Base-by-base conservation (phyloP, 495 filamentous ascomycete species). In the Jackrogersella minutella region DNA sequence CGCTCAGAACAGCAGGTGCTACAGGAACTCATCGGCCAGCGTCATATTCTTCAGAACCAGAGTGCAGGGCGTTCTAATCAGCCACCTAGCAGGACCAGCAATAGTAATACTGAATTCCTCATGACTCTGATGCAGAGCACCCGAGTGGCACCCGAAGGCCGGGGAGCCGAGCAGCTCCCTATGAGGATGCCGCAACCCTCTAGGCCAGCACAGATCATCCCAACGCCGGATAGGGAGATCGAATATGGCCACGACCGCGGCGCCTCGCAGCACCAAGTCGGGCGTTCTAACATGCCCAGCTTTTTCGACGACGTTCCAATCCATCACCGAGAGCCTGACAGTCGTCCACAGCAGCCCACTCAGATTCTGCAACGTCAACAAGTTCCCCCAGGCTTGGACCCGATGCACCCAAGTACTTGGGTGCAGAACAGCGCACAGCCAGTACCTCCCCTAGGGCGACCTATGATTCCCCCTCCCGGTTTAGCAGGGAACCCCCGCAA, bases 341-440 rank as follows among this genome's bases (percentile, higher is more conserved):
- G 30, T 61, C 81, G 78, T 17, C 78, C 77, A 19, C 76, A 76
- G 19, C 79, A 79, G 53, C 81, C 81, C 8, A 86, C 83, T 4
- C 82, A 85, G 59, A 86, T 86, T 39, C 74, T 86, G 16, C 83
- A 85, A 66, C 82, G 84, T 9, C 82, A 82, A 39, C 82, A 82
- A 39, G 82, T 79, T 11, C 81, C 81, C 7, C 76, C 79, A 0
- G 83, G 81, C 9, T 69, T 83, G 19, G 81, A 86, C 46, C 81
- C 81, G 57, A 81, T 82, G 73, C 79, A 77, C 58, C 77, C 69
- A 8, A 61, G 24, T 13, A 60, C 62, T 47, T 82, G 80, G 76
- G 76, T 78, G 64, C 76, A 77, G 62, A 73, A 68, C 50, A 75
- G 66, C 19, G 77, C 56, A 17, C 79, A 76, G 40, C 80, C 79